Percentiles rank a stretch among this genome's conserved stretches.
Conservation (phyloP, 805 yeast genomes). For the Brettanomyces custersianus region DNA sequence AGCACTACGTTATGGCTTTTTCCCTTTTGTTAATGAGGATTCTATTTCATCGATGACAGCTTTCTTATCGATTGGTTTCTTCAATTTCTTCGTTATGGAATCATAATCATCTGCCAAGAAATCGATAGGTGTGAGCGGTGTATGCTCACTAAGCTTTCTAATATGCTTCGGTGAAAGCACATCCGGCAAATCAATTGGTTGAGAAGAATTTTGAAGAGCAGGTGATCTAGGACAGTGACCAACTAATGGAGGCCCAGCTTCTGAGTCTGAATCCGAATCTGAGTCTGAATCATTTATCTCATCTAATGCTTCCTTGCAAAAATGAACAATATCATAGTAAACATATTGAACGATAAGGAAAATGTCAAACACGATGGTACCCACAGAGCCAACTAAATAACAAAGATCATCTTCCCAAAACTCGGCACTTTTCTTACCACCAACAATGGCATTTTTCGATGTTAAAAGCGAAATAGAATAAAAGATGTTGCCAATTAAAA, state of each 20-base stretch:
- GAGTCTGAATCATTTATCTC: conserved; percentile 1
- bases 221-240: not conserved
- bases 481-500: conserved; percentile 39
- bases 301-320: not conserved
- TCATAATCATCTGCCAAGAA: conserved; percentile 22
- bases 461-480: conserved; percentile 41
- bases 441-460: conserved; percentile 31
- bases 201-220: not conserved
- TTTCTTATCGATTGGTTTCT: not conserved
- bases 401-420: conserved; percentile 31
- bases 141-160: conserved; percentile 23
- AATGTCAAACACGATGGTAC: conserved; percentile 41
- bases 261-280: too few species aligned
- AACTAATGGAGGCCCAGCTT: not conserved
- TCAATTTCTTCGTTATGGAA: not conserved
- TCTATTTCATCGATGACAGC: too few species aligned
- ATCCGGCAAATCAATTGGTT: not conserved
- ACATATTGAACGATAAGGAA: conserved; percentile 36
- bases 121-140: conserved; percentile 29
- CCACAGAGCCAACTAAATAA: conserved; percentile 43
- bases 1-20: too few species aligned
- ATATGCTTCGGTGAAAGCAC: conserved; percentile 22
- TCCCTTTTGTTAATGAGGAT: too few species aligned
- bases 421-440: conserved; percentile 24
- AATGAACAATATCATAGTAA: conserved; percentile 17